These are phyloP conservation scores for Leccinum fallax DNA, from an alignment of 1,284 basidiomycete genomes.

Conservation along the genomic window DNA sequence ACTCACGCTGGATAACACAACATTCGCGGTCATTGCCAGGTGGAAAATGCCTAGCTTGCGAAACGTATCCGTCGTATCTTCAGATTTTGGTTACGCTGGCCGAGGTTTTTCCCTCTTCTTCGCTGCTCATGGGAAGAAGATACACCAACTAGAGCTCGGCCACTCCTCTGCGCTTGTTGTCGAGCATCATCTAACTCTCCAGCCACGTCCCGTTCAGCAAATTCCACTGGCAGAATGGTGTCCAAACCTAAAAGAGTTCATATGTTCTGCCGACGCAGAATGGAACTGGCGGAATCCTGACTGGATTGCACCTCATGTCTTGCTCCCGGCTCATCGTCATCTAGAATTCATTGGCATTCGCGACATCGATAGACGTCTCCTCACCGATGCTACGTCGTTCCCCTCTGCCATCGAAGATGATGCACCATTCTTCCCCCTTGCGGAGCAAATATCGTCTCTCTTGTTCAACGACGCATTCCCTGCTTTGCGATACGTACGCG, in stretches of 20 bases:
- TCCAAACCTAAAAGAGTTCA: constrained; percentile 65
- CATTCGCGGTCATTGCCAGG: constrained; percentile 61
- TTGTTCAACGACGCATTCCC: constrained; percentile 64
- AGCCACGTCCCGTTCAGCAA: constrained; percentile 37
- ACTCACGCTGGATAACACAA: constrained; percentile 67
- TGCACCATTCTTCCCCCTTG: constrained; percentile 62
- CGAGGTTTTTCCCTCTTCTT: constrained; percentile 67
- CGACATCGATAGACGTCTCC: constrained; percentile 65
- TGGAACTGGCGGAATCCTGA: constrained; percentile 79
- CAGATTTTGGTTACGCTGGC: constrained; percentile 67
- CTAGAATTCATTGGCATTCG: constrained; percentile 70
- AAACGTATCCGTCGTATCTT: constrained; percentile 65
- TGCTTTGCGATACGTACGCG: constrained; percentile 58
- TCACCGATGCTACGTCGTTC: constrained; percentile 40
- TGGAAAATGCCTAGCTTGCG: constrained; percentile 61
- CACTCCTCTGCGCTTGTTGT: constrained; percentile 66
- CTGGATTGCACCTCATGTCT: constrained; percentile 76
- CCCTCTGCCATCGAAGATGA: constrained; percentile 37
- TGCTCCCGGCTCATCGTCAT: constrained; percentile 62
- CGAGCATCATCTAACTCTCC: constrained; percentile 59
- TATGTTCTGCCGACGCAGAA: constrained; percentile 72
- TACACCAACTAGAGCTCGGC: constrained; percentile 68
- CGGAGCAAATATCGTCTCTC: constrained; percentile 63
- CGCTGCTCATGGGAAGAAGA: constrained; percentile 58
- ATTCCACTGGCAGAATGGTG: constrained; percentile 63